These are phyloP conservation scores for Cafeteria roenbergensis DNA, from an alignment of 108 stramenopile species.

Conservation along the genomic window DNA sequence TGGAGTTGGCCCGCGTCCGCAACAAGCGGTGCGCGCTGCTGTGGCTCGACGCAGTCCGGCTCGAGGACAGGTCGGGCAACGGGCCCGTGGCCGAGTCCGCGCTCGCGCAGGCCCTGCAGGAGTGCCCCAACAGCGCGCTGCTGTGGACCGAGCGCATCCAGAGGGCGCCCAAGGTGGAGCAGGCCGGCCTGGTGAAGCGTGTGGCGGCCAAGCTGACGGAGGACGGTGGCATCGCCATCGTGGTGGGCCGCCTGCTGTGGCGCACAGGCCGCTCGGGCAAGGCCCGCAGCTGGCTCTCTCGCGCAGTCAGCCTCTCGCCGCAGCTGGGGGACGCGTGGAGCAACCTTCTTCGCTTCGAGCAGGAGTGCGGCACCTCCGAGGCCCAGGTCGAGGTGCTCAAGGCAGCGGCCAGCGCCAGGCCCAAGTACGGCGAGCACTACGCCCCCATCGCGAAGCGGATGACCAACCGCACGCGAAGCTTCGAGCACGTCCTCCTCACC, in stretches of 20 bases:
- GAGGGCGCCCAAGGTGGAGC: constrained; percentile 64
- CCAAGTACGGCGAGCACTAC: constrained; percentile 85
- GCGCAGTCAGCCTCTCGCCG: constrained; percentile 69
- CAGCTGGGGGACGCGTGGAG: constrained; percentile 85
- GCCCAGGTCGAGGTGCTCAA: constrained; percentile 52
- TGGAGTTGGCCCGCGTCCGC: constrained; percentile 78
- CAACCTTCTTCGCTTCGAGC: constrained; percentile 69
- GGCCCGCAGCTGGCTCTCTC: constrained; percentile 86
- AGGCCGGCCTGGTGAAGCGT: constrained; percentile 69
- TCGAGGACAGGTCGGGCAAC: constrained; percentile 71
- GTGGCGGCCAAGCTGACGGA: constrained; percentile 79
- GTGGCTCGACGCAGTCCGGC: constrained; percentile 77
- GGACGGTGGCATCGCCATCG: constrained; percentile 68
- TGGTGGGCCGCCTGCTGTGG: constrained; percentile 80
- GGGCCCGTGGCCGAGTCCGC: constrained; percentile 64
- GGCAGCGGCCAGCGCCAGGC: constrained; percentile 63
- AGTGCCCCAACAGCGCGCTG: constrained; percentile 73
- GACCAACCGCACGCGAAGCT: constrained; percentile 45
- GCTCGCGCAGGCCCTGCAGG: constrained; percentile 82
- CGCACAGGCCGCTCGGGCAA: constrained; percentile 70
- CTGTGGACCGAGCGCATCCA: constrained; percentile 72
- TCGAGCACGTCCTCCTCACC: constrained; percentile 22
- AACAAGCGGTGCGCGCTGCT: constrained; percentile 59
- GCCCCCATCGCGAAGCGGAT: constrained; percentile 59
- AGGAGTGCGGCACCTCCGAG: constrained; percentile 49